These are phyloP conservation scores for Exserohilum turcica DNA, from an alignment of 2,329 filamentous ascomycete genomes.

Conservation along the genomic window DNA sequence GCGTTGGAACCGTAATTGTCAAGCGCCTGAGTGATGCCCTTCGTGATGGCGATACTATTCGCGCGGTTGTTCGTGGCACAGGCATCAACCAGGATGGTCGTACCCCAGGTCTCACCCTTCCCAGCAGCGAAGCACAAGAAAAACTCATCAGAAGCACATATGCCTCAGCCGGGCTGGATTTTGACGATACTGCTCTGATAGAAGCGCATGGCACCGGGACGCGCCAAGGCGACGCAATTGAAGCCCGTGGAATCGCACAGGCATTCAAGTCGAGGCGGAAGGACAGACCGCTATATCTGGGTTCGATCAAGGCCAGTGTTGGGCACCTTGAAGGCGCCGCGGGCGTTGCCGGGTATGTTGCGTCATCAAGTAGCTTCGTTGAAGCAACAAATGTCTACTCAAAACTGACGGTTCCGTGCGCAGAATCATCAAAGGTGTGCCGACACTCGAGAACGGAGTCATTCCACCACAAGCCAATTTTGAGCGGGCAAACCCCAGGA, in stretches of 20 bases:
- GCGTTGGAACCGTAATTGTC: constrained; percentile 47
- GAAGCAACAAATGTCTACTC: background rate
- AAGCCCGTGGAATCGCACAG: background rate
- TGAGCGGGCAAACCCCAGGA: constrained; percentile 3
- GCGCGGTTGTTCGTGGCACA: constrained; percentile 26
- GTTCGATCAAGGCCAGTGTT: background rate
- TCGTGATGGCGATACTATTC: constrained; percentile 30
- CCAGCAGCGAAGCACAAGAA: background rate
- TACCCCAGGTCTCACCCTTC: background rate
- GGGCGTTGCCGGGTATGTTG: background rate
- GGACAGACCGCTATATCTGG: background rate
- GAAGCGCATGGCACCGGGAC: constrained; percentile 3
- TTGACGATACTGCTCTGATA: background rate
- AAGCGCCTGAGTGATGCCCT: constrained; percentile 25
- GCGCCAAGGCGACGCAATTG: background rate
- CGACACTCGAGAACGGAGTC: background rate
- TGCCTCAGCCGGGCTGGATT: background rate
- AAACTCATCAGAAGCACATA: background rate
- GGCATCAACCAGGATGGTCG: background rate
- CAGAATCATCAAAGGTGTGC: constrained; percentile 1
- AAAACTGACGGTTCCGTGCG: background rate
- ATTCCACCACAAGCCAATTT: constrained; percentile 1
- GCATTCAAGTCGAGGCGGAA: background rate
- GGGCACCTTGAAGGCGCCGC: background rate
- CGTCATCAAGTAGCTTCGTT: background rate